A percentile compares a stretch with the other conserved stretches of the same genome.
Conservation (phyloP, 176 grass and related monocot species). For the Saccharum officinarum region DNA sequence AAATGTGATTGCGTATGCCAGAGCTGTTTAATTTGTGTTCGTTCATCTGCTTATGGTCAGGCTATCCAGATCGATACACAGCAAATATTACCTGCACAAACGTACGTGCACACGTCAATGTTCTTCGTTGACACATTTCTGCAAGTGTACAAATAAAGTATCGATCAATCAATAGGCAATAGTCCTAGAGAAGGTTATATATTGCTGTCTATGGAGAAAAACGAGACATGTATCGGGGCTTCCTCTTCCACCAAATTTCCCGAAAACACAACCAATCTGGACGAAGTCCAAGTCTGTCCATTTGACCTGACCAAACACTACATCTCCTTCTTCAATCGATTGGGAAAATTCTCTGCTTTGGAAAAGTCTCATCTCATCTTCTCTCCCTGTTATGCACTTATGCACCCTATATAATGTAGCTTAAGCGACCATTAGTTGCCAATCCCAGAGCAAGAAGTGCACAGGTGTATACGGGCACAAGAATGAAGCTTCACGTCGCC, state of each 20-base stretch:
- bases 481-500: neutral
- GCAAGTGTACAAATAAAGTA: neutral
- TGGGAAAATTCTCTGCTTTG: neutral
- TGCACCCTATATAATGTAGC: too few relatives aligned
- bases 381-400: too few relatives aligned
- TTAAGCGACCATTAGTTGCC: neutral
- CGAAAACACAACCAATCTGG: neutral
- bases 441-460: neutral
- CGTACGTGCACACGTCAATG: neutral
- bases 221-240: neutral
- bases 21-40: too few relatives aligned
- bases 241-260: neutral
- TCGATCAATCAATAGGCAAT: too few relatives aligned
- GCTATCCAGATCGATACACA: too few relatives aligned
- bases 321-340: too few relatives aligned
- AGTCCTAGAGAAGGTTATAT: neutral
- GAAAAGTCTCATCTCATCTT: neutral
- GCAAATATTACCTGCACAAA: too few relatives aligned
- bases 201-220: neutral
- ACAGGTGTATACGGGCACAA: too few relatives aligned
- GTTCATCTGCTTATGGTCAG: too few relatives aligned
- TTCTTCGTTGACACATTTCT: neutral
- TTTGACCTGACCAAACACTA: neutral
- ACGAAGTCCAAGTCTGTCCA: neutral
- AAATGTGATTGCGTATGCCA: too few relatives aligned